Conservation (phyloP, 257 asterid genomes). For the Jasminum sambac region DNA sequence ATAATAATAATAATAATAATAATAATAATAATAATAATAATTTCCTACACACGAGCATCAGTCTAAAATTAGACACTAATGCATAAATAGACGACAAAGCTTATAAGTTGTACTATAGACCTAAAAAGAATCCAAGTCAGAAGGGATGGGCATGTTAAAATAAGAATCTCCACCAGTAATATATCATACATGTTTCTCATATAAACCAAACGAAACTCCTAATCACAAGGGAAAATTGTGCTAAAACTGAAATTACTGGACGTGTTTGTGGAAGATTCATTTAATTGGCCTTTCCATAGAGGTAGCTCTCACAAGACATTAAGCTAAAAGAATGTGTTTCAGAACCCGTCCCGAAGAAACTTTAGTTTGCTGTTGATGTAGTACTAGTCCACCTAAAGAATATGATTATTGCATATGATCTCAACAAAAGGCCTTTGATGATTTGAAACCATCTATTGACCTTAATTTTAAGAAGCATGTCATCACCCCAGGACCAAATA, state of each 20-base stretch:
- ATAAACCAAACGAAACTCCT: background rate
- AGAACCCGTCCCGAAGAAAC: background rate
- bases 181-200: background rate
- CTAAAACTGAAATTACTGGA: background rate
- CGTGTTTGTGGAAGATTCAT: background rate
- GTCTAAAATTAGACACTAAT: background rate
- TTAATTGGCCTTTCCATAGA: background rate
- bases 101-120: background rate
- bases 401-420: slow-evolving; percentile 11
- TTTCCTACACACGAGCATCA: slow-evolving; percentile 11
- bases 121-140: too few relatives aligned
- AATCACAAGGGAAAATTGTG: background rate
- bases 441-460: background rate
- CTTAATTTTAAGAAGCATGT: slow-evolving; percentile 6
- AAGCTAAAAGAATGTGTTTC: background rate
- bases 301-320: background rate
- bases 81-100: background rate
- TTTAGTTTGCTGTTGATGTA: background rate
- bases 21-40: too few relatives aligned
- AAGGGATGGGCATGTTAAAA: background rate
- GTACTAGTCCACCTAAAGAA: background rate
- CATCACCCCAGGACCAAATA: slow-evolving; percentile 1
- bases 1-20: too few relatives aligned
- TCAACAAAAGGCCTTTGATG: slow-evolving; percentile 8
- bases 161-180: background rate